Percentiles rank a stretch among this genome's conserved stretches.
phyloP scores from a whole-genome alignment of 2,329 filamentous ascomycete genomes.

The Chaetomium sp. region DNA sequence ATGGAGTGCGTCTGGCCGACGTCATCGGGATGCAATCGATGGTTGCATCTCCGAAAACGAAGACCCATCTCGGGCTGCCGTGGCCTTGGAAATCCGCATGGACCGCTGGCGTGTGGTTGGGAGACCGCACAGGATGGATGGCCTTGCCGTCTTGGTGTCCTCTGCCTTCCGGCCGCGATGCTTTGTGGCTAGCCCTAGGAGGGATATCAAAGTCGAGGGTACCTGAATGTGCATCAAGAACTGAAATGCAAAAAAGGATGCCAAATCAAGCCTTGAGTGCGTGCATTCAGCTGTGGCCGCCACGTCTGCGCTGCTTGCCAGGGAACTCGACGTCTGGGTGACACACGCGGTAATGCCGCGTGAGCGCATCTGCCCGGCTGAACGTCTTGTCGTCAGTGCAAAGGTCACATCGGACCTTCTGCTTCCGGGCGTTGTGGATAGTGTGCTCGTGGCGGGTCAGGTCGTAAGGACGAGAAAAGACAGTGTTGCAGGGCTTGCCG shows the following conservation, averaged over 20 bases:
- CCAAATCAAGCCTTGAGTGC: not conserved
- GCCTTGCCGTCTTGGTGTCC: no score
- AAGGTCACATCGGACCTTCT: conserved; percentile 86
- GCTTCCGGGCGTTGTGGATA: conserved; percentile 90
- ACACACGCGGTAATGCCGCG: conserved; percentile 87
- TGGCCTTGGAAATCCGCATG: no score
- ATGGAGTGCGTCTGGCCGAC: conserved; percentile 17
- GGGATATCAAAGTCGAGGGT: no score
- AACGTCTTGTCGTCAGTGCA: conserved; percentile 98
- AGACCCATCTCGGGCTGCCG: not conserved
- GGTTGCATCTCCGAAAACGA: not conserved
- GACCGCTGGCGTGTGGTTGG: not conserved
- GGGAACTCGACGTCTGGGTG: conserved; percentile 82
- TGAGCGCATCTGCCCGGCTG: conserved; percentile 88
- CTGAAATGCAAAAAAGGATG: no score
- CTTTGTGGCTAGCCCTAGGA: no score
- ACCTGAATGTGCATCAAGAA: no score
- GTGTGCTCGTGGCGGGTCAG: conserved; percentile 95
- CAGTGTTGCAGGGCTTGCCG: conserved; percentile 86
- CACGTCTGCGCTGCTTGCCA: conserved; percentile 49
- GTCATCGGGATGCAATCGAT: conserved; percentile 21
- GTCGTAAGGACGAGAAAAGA: conserved; percentile 95
- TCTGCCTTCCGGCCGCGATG: no score
- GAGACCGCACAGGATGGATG: not conserved
- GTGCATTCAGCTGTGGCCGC: conserved; percentile 15